Conservation (phyloP, 306 rosid species). For the Trichosanthes truncata region DNA sequence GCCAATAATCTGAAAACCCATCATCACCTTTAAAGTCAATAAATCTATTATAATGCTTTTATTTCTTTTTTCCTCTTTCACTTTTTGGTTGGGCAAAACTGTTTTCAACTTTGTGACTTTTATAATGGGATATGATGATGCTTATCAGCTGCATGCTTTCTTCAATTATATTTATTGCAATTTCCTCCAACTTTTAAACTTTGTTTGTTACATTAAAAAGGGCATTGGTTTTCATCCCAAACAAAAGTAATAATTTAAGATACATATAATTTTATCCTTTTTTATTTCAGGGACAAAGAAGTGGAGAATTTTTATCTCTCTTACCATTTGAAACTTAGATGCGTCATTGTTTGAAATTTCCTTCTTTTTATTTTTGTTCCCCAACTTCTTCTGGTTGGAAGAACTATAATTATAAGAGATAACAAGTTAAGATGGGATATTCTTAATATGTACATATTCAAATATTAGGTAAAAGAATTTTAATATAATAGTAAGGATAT, state of each 20-base stretch:
- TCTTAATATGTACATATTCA: not conserved
- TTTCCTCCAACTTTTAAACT: not conserved
- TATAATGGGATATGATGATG: constrained; percentile 6
- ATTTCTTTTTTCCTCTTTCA: not conserved
- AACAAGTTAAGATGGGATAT: not conserved
- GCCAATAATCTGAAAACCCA: not conserved
- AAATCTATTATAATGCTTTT: not conserved
- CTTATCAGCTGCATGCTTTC: not conserved
- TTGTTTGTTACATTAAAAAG: not conserved
- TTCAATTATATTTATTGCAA: not conserved
- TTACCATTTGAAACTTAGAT: not conserved
- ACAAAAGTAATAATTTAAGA: not conserved
- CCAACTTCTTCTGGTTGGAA: not conserved
- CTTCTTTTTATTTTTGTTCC: not conserved
- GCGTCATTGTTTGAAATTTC: not conserved
- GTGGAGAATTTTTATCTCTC: not conserved
- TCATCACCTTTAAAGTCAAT: constrained; percentile 1
- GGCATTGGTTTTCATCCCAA: not conserved
- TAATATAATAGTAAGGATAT: too few species aligned
- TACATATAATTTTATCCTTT: not conserved
- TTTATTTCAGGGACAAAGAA: not conserved
- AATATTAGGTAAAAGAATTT: too few species aligned
- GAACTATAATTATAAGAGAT: not conserved
- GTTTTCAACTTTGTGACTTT: constrained; percentile 5
- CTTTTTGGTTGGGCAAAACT: constrained; percentile 4